phyloP scores from a whole-genome alignment of 257 asterid species.

The Ilex aquifolium region DNA sequence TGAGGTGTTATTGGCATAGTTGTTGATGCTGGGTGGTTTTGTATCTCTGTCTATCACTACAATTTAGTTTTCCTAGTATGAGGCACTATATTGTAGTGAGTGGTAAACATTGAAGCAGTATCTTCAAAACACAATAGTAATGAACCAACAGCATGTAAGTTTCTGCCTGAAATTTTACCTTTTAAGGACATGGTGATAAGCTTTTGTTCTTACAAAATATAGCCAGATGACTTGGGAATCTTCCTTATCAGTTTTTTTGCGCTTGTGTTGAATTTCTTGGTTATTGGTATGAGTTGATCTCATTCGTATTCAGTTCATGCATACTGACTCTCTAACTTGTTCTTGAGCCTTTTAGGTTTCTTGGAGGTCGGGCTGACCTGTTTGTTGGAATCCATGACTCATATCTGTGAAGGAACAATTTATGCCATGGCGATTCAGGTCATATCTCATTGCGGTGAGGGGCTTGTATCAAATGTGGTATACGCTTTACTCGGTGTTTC shows the following conservation, averaged over 20 bases:
- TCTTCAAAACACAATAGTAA: too few relatives aligned
- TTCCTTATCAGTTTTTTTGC: not conserved
- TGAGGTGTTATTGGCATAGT: too few relatives aligned
- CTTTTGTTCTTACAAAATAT: not conserved
- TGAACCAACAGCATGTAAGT: too few relatives aligned
- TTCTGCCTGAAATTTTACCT: too few relatives aligned
- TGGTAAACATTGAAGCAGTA: too few relatives aligned
- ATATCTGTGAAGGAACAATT: conserved; percentile 45
- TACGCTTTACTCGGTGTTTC: conserved; percentile 91
- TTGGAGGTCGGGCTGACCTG: conserved; percentile 63
- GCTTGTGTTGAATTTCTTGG: not conserved
- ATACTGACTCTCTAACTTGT: conserved; percentile 7
- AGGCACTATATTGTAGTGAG: too few relatives aligned
- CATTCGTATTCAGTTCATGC: not conserved
- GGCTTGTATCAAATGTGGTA: conserved; percentile 70
- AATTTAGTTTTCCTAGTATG: too few relatives aligned
- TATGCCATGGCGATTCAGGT: conserved; percentile 64
- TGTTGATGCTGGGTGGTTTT: too few relatives aligned
- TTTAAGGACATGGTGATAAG: too few relatives aligned
- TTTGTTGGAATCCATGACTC: conserved; percentile 51
- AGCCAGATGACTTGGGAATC: not conserved
- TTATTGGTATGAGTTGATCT: not conserved
- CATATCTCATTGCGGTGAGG: conserved; percentile 69
- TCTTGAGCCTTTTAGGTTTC: conserved; percentile 44
- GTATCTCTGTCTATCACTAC: too few relatives aligned